Evolutionary conservation across 495 filamentous ascomycete species (phyloP), one percentile per base, ranked within the genome.

Genomic region (Glonium stellatum): DNA sequence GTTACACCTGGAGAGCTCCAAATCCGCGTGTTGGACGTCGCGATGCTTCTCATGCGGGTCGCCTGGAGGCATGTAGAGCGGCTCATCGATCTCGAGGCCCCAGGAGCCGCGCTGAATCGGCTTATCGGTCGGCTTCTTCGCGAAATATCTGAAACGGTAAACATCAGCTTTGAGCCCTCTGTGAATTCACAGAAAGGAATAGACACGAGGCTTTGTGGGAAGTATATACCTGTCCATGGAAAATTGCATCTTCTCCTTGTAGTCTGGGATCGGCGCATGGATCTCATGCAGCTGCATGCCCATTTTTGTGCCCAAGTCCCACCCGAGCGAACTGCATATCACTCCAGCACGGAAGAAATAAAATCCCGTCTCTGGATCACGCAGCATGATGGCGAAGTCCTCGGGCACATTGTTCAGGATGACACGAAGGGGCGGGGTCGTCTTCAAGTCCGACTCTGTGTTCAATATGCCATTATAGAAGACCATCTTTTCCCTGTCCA

Each of bases 71-170:
- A 87, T 86, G 73, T 85, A 95, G 53, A 96, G 78, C 9, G 89
- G 88, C 47, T 83, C 72, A 58, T 85, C 89, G 47, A 90, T 73
- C 66, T 93, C 90, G 12, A 96, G 75, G 9, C 86, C 87, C 91
- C 91, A 96, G n/a, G 85, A 89, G 0, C 87, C 90, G 47, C 91
- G 82, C 66, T 92, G 90, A 60, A 96, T 92, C 22, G 91, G 84
- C 57, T 82, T 79, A 59, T 85, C 81, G 5, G 86, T 81, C 2
- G 87, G 81, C 73, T 91, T 80, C 58, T 88, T 90, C 58, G 84
- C 80, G 73, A 96, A 96, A 71, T 83, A 96, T n/a, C 81, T 86
- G 61, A 13, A 27, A 25, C 0, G 2, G 39, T 4, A 27, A 51
- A 47, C 4, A 13, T 57, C n/a, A 46, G 55, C 27, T 31, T 31